These are phyloP conservation scores for Trichocomaceae sp. DNA, from an alignment of 2,329 filamentous ascomycete species.

Conservation along the genomic window DNA sequence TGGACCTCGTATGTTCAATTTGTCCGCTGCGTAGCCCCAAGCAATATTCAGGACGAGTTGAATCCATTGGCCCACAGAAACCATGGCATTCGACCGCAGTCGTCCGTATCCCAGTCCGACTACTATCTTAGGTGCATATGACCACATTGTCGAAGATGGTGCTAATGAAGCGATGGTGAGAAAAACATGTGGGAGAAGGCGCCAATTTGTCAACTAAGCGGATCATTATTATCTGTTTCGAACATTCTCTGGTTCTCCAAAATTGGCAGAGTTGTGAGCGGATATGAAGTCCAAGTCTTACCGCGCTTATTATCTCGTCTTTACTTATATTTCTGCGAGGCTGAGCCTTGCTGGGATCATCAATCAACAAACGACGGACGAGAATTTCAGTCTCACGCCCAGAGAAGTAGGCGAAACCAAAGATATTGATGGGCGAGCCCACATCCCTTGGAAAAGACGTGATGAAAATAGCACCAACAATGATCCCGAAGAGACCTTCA, in stretches of 20 bases:
- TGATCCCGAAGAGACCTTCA: slow-evolving; percentile 8
- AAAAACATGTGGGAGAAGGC: slow-evolving; percentile 45
- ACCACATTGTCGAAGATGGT: slow-evolving; percentile 46
- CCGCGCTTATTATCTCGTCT: background rate
- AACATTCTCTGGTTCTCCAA: slow-evolving; percentile 7
- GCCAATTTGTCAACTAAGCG: slow-evolving; percentile 45
- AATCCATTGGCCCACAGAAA: slow-evolving; percentile 38
- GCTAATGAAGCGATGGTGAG: slow-evolving; percentile 42
- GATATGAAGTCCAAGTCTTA: slow-evolving; percentile 25
- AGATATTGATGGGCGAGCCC: slow-evolving; percentile 12
- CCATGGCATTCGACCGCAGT: slow-evolving; percentile 45
- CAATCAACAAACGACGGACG: background rate
- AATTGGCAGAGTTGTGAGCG: slow-evolving; percentile 33
- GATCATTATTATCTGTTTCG: background rate
- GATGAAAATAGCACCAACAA: slow-evolving; percentile 12
- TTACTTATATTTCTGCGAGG: background rate
- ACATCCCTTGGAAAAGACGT: slow-evolving; percentile 35
- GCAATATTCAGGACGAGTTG: slow-evolving; percentile 10
- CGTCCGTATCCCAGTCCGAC: slow-evolving; percentile 43
- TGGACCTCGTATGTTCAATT: slow-evolving; percentile 5
- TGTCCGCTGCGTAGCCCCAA: slow-evolving; percentile 11
- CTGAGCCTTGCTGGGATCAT: background rate
- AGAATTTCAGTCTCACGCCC: background rate
- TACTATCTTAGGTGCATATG: slow-evolving; percentile 48
- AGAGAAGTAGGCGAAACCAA: background rate